These are phyloP conservation scores for Fusarium nematophilum DNA, from an alignment of 2,329 filamentous ascomycete species.

Conservation along the genomic window DNA sequence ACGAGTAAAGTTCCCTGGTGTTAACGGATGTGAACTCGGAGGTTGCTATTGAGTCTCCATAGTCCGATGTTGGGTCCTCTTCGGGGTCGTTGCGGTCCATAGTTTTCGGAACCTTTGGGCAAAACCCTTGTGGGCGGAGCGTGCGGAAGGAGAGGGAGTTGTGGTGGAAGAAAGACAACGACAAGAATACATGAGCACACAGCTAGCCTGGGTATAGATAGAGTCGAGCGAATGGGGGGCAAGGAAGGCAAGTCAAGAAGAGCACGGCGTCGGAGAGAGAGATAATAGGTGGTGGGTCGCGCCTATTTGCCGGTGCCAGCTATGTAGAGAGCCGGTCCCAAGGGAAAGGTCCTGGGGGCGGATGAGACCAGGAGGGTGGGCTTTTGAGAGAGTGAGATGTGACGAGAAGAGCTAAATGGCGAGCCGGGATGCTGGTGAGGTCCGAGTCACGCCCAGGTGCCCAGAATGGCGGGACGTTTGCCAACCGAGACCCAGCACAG, in stretches of 20 bases:
- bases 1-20: slow-evolving; percentile 48
- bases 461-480: slow-evolving; percentile 25
- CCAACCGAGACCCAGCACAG: slow-evolving; percentile 14
- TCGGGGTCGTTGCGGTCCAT: slow-evolving; percentile 43
- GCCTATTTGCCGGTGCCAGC: slow-evolving; percentile 35
- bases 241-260: slow-evolving; percentile 9
- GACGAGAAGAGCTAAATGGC: slow-evolving; percentile 18
- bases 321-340: slow-evolving; percentile 31
- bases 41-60: slow-evolving; percentile 50
- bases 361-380: slow-evolving; percentile 18
- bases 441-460: slow-evolving; percentile 12
- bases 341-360: slow-evolving; percentile 30
- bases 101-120: slow-evolving; percentile 14
- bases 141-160: slow-evolving; percentile 22
- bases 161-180: slow-evolving; percentile 11
- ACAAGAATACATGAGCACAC: slow-evolving; percentile 36
- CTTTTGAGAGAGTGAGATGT: slow-evolving; percentile 10
- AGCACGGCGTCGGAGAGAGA: neutral
- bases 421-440: slow-evolving; percentile 9
- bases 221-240: slow-evolving; percentile 9
- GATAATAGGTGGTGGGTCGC: slow-evolving; percentile 28
- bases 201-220: slow-evolving; percentile 9
- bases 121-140: slow-evolving; percentile 9
- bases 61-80: slow-evolving; percentile 54
- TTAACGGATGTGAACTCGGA: slow-evolving; percentile 57